These are phyloP conservation scores for Populus ilicifolia DNA, from an alignment of 345 rosid genomes.

Conservation along the genomic window DNA sequence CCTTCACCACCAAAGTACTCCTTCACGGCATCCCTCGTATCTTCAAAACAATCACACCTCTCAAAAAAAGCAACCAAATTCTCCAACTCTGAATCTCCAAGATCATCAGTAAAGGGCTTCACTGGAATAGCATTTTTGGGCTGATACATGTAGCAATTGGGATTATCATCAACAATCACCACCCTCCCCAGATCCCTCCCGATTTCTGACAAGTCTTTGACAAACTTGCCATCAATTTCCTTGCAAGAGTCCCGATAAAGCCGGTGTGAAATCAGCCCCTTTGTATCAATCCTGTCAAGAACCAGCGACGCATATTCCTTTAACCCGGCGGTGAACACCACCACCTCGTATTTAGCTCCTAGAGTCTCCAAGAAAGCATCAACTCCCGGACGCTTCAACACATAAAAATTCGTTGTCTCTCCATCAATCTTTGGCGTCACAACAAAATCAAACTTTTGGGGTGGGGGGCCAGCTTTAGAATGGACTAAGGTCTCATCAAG, in stretches of 20 bases:
- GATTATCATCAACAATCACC: constrained; percentile 86
- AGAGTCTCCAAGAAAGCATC: constrained; percentile 56
- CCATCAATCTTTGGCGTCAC: constrained; percentile 71
- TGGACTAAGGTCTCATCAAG: constrained; percentile 88
- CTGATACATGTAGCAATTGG: constrained; percentile 60
- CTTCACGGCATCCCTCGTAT: constrained; percentile 73
- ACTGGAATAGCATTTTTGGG: constrained; percentile 80
- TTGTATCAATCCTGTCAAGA: constrained; percentile 55
- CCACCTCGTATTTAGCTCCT: constrained; percentile 58
- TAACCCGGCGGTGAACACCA: constrained; percentile 87
- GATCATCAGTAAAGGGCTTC: constrained; percentile 58
- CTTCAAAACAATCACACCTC: constrained; percentile 47
- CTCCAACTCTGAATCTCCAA: constrained; percentile 46
- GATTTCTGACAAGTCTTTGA: constrained; percentile 66
- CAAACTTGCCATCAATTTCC: constrained; percentile 61
- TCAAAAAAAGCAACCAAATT: constrained; percentile 54
- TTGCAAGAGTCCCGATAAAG: constrained; percentile 69
- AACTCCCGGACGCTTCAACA: constrained; percentile 83
- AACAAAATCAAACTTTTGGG: constrained; percentile 50
- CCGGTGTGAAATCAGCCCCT: constrained; percentile 57
- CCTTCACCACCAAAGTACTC: constrained; percentile 21
- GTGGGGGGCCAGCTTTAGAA: constrained; percentile 71
- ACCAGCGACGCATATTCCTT: constrained; percentile 72
- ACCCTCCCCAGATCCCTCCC: constrained; percentile 58
- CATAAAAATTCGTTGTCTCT: constrained; percentile 55